phyloP scores from a whole-genome alignment of 306 rosid genomes.

The Biancaea sappan region DNA sequence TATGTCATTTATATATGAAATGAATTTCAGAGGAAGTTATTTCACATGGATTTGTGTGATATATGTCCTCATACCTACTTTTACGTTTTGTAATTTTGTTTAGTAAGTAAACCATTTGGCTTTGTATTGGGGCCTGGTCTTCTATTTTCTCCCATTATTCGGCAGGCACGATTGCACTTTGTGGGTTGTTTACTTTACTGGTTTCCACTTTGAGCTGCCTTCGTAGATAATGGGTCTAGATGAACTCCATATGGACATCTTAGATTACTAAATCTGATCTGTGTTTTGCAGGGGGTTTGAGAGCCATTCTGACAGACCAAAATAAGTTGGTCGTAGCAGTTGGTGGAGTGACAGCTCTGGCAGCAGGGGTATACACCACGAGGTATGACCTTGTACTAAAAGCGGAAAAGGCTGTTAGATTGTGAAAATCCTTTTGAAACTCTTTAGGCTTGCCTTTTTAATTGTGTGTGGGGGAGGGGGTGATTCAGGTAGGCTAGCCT shows the following conservation, averaged over 20 bases:
- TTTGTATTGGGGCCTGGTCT: neutral
- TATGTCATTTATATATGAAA: neutral
- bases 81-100: slow-evolving; percentile 18
- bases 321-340: slow-evolving; percentile 94
- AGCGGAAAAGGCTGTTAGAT: neutral
- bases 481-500: neutral
- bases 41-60: neutral
- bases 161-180: neutral
- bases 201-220: neutral
- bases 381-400: slow-evolving; percentile 53
- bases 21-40: neutral
- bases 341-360: slow-evolving; percentile 95
- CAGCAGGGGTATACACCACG: slow-evolving; percentile 96
- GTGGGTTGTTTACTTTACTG: neutral
- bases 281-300: slow-evolving; percentile 81
- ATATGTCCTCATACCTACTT: slow-evolving; percentile 1
- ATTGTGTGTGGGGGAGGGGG: no score
- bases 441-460: neutral
- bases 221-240: neutral
- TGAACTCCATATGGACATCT: neutral
- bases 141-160: neutral
- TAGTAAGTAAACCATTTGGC: neutral
- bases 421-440: neutral
- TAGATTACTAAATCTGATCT: slow-evolving; percentile 3
- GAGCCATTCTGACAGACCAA: slow-evolving; percentile 95